Evolutionary conservation across 2,329 filamentous ascomycete species (phyloP).

Genomic region (Phialemoniopsis sp.): DNA sequence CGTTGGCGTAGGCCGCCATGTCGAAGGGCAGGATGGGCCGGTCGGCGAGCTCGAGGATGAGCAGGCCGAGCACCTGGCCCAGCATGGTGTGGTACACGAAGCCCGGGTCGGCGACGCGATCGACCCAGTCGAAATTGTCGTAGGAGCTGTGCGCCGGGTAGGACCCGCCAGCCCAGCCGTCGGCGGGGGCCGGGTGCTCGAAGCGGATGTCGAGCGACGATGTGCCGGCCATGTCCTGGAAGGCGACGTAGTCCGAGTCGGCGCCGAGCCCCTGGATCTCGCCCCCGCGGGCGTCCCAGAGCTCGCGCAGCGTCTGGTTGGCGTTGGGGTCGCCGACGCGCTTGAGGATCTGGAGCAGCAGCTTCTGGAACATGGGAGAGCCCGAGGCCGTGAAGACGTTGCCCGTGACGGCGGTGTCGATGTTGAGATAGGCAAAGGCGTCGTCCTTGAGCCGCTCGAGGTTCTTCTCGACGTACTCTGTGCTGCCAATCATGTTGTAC

Average conservation of each 20-base stretch:
- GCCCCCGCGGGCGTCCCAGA: slow-evolving; percentile 66
- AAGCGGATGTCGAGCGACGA: slow-evolving; percentile 87
- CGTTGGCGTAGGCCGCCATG: slow-evolving; percentile 65
- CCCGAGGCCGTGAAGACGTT: slow-evolving; percentile 71
- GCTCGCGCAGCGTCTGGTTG: slow-evolving; percentile 67
- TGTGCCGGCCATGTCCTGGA: slow-evolving; percentile 86
- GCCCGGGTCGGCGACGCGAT: slow-evolving; percentile 71
- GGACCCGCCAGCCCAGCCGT: slow-evolving; percentile 42
- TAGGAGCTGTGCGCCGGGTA: slow-evolving; percentile 81
- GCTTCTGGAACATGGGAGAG: slow-evolving; percentile 72
- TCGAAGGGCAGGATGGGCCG: slow-evolving; percentile 80
- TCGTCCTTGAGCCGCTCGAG: slow-evolving; percentile 67
- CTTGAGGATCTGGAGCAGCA: slow-evolving; percentile 69
- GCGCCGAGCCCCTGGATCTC: slow-evolving; percentile 67
- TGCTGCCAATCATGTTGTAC: slow-evolving; percentile 91
- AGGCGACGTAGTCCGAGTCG: slow-evolving; percentile 81
- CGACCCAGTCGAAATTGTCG: slow-evolving; percentile 86
- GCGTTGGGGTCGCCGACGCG: slow-evolving; percentile 68
- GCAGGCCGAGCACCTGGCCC: slow-evolving; percentile 72
- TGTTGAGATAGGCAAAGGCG: slow-evolving; percentile 85
- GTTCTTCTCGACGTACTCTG: slow-evolving; percentile 89
- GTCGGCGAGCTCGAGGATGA: slow-evolving; percentile 84
- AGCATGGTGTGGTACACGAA: slow-evolving; percentile 79
- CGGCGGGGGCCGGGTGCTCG: slow-evolving; percentile 14
- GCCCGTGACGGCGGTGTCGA: slow-evolving; percentile 79